phyloP scores from a whole-genome alignment of 177 flowering plant genomes.

The Vitis hybrid region DNA sequence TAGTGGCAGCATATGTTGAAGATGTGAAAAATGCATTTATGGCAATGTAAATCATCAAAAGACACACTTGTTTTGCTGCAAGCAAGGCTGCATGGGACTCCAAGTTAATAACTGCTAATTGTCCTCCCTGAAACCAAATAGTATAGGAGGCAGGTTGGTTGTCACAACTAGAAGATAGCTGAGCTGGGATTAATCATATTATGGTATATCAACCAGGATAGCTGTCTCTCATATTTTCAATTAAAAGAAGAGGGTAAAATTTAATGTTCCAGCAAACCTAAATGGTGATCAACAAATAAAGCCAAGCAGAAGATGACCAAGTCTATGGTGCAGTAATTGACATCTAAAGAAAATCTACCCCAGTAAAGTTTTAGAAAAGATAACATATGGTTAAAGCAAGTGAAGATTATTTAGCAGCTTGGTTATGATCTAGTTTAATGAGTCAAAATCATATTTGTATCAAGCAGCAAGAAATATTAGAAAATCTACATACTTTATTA shows the following conservation, averaged over 20 bases:
- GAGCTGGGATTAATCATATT: neutral
- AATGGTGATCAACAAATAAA: neutral
- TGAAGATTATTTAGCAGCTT: too few species aligned
- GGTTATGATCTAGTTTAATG: too few species aligned
- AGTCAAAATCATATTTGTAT: too few species aligned
- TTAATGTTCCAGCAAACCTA: neutral
- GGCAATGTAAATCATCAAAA: neutral
- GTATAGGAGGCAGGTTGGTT: neutral
- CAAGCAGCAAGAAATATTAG: too few species aligned
- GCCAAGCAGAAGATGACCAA: too few species aligned
- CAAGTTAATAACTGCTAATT: slow-evolving; percentile 68
- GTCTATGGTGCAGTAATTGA: too few species aligned
- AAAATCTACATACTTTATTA: too few species aligned
- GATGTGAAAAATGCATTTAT: neutral
- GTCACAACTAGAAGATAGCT: neutral
- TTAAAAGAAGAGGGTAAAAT: neutral
- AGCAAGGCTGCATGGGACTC: slow-evolving; percentile 76
- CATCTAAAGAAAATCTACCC: too few species aligned
- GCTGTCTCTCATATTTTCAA: neutral
- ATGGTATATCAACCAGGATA: neutral
- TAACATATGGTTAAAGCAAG: too few species aligned
- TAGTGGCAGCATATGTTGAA: too few species aligned
- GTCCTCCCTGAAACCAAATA: slow-evolving; percentile 66
- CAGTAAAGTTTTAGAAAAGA: too few species aligned
- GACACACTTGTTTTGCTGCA: slow-evolving; percentile 72